Conservation (phyloP, 768 basidiomycete species). For the Agrocybe pediades region DNA sequence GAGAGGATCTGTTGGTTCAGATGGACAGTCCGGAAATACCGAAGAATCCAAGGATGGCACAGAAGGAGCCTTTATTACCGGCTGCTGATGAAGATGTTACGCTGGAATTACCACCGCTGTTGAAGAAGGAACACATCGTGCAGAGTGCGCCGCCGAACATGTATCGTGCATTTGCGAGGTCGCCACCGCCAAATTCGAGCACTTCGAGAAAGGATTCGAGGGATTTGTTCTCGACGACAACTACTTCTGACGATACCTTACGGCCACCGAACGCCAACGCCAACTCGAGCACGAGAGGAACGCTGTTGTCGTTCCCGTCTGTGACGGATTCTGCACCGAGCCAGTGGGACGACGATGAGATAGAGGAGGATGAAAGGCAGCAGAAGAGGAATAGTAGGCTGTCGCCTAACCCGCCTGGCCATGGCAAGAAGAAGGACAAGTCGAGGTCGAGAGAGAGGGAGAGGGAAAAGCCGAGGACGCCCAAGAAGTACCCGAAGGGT, state of each 20-base stretch:
- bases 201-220: conserved; percentile 34
- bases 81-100: conserved; percentile 10
- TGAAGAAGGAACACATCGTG: conserved; percentile 33
- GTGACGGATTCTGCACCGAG: conserved; percentile 52
- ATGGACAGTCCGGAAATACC: conserved; percentile 23
- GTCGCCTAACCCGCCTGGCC: conserved; percentile 4
- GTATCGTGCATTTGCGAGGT: conserved; percentile 30
- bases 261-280: conserved; percentile 4
- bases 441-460: conserved; percentile 44
- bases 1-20: conserved; percentile 29
- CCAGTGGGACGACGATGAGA: conserved; percentile 39
- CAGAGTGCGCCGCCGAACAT: conserved; percentile 50
- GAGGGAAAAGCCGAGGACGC: conserved; percentile 35
- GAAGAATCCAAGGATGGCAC: conserved; percentile 1
- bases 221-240: conserved; percentile 34
- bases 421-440: conserved; percentile 26
- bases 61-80: background rate
- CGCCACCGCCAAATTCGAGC: conserved; percentile 2
- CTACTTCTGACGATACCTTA: conserved; percentile 9
- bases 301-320: conserved; percentile 50
- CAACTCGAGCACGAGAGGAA: conserved; percentile 30
- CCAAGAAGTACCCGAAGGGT: conserved; percentile 51
- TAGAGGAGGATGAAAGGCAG: conserved; percentile 20
- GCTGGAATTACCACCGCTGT: conserved; percentile 30
- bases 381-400: conserved; percentile 12